Base-by-base conservation (phyloP, 2,329 filamentous ascomycete genomes). In the Biscogniauxia marginata region DNA sequence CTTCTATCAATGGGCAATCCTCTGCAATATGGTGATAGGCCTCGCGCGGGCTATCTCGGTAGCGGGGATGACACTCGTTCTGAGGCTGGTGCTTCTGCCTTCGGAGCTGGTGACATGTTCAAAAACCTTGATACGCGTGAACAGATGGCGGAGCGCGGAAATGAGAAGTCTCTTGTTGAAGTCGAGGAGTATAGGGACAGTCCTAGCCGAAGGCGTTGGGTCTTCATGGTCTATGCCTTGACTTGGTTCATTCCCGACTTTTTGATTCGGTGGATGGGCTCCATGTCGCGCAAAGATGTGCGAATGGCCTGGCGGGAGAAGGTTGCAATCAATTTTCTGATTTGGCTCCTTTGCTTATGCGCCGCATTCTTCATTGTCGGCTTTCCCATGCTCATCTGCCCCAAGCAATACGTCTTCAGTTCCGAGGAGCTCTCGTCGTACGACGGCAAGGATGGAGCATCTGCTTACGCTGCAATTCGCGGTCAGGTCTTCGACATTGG, bases 21-120 rank as follows among this genome's bases (percentile, higher is more conserved):
- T 1, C 86, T 72, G 67, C 86, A 69, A 80, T 89, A 83, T 55
- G 84, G 89, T 57, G 93, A 97, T 72, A 91, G 92, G 71, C 82
- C 82, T 56, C 84, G 87, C 58, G 87, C 83, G 1, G 89, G 87
- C 20, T 97, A 96, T 70, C 97, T 97, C 66, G 89, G 88, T 52
- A 79, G 75, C 57, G 86, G 87, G 50, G 92, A 96, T 56, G 95
- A 99, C 70, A 80, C 87, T 7, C 91, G 92, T 46, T 98, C 95
- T 24, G 95, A 99, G 51, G 93, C 93, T 7, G 93, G 93, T 3
- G 89, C 83, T 1, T 97, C 93, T n/a, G 92, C 91, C 5, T 89
- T 96, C 70, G 90, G 93, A 49, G 90, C 84, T 52, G 93, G 95
- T 7, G 95, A 99, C 71, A 96, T 99, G 93, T 99, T 99, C 81